Evolutionary conservation across 108 stramenopile genomes (phyloP), one percentile per base, ranked within the genome.

Genomic region (Stephanodiscus minutulus): DNA sequence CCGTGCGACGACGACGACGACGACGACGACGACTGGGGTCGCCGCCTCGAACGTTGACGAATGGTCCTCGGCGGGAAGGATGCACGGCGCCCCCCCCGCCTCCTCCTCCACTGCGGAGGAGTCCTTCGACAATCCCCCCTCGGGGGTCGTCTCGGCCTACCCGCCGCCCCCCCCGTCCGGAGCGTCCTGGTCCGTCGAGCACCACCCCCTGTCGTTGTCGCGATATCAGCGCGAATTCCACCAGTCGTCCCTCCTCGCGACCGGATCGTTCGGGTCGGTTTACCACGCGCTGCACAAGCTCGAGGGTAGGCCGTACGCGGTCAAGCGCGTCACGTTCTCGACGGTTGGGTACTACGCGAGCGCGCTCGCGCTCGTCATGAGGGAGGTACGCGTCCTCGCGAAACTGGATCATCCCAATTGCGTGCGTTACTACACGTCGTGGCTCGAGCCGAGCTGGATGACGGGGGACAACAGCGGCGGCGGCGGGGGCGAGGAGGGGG

Each of bases 391-490:
- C 25, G 91, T 91, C 77, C 73, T 97, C 50, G 92, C 95, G 5
- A 71, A 79, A 66, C 74, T 92, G 52, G 94, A 95, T 69, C 95
- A 97, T 83, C 82, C 86, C 37, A 96, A 97, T 87, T 82, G 92
- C 41, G 96, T 97, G 1, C 75, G 95, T 47, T 97, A 97, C 64
- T 96, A 96, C 77, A 94, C 95, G 0, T 84, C 85, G 27, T 97
- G 97, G 97, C 73, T 95, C 18, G 97, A 97, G 70, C 94, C 94
- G 1, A 89, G 79, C 43, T 94, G 93, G 93, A 90, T 91, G 90
- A 89, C 88, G 13, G 89, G 92, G 0, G 70, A 66, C 24, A 67
- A 81, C 20, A 68, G 49, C 15, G 46, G 22, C 12, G 36, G 15
- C 22, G 37, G 41, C 13, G 47, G 44, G 18, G 39, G 59, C 66